A percentile compares a stretch with the other conserved stretches of the same genome.
Evolutionary conservation across 805 yeast species (phyloP).

Genomic region (Wickerhamia fluorescens): DNA sequence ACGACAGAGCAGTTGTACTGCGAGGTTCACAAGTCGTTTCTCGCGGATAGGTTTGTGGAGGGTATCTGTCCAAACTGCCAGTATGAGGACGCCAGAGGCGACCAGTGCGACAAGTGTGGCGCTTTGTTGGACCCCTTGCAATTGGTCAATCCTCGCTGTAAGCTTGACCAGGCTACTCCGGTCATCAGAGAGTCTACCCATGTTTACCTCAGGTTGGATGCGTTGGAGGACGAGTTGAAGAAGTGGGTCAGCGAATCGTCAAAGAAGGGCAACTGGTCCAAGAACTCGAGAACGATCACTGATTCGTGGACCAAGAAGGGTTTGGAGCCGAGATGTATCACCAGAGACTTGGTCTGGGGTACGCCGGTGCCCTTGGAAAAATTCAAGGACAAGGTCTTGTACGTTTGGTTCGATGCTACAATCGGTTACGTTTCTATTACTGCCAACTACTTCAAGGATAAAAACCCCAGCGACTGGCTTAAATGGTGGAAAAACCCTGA

Average conservation of each 20-base stretch:
- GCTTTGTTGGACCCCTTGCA: slow-evolving; percentile 83
- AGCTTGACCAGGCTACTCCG: slow-evolving; percentile 80
- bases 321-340: slow-evolving; percentile 87
- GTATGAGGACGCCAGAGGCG: slow-evolving; percentile 98
- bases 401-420: slow-evolving; percentile 99
- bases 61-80: slow-evolving; percentile 95
- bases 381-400: slow-evolving; percentile 82
- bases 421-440: slow-evolving; percentile 96
- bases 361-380: slow-evolving; percentile 92
- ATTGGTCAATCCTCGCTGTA: slow-evolving; percentile 91
- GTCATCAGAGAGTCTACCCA: slow-evolving; percentile 77
- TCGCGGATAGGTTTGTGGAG: slow-evolving; percentile 96
- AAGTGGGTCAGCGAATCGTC: slow-evolving; percentile 69
- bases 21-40: slow-evolving; percentile 78
- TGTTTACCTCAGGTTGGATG: slow-evolving; percentile 75
- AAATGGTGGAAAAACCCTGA: slow-evolving; percentile 96
- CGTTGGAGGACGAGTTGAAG: slow-evolving; percentile 68
- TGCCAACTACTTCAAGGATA: slow-evolving; percentile 62
- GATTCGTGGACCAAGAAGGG: slow-evolving; percentile 93
- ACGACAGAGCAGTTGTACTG: slow-evolving; percentile 88
- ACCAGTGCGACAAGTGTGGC: slow-evolving; percentile 98
- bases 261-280: slow-evolving; percentile 80
- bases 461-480: slow-evolving; percentile 51
- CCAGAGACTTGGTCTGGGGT: slow-evolving; percentile 98
- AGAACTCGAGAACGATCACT: slow-evolving; percentile 83